phyloP scores from a whole-genome alignment of 495 filamentous ascomycete genomes.

The Staphylotrichum longicolle region DNA sequence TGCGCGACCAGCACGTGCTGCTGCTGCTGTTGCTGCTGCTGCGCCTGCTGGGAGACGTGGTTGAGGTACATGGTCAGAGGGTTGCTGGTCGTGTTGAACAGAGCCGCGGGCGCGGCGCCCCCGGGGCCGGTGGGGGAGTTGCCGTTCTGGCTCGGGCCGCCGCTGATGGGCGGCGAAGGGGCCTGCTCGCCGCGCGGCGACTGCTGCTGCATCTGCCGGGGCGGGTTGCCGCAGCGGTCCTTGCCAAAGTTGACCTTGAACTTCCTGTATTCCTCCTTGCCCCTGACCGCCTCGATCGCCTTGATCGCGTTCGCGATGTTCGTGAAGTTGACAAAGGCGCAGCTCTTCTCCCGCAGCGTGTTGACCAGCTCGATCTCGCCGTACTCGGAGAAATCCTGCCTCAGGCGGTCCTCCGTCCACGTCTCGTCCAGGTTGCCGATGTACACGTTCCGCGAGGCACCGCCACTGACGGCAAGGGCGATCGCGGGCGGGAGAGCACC shows the following conservation, averaged over 20 bases:
- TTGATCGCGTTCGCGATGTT: conserved; percentile 99
- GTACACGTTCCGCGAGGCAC: conserved; percentile 95
- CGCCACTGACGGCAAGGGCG: conserved; percentile 91
- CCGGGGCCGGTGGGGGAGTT: conserved; percentile 47
- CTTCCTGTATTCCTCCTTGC: conserved; percentile 91
- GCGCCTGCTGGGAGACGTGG: conserved; percentile 77
- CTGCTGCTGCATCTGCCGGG: conserved; percentile 70
- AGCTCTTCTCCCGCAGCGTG: conserved; percentile 95
- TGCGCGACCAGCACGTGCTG: conserved; percentile 59
- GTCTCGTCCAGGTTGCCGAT: conserved; percentile 96
- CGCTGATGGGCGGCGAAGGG: conserved; percentile 65
- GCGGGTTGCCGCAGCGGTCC: conserved; percentile 94
- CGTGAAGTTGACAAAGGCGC: conserved; percentile 98
- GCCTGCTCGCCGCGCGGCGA: conserved; percentile 54
- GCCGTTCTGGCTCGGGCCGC: conserved; percentile 52
- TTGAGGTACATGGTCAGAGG: conserved; percentile 92
- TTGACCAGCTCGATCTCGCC: conserved; percentile 98
- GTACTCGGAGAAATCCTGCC: conserved; percentile 96
- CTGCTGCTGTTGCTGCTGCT: conserved; percentile 71
- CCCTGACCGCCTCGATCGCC: conserved; percentile 91
- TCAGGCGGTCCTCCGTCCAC: conserved; percentile 91
- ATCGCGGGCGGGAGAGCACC: conserved; percentile 95
- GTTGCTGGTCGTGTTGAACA: conserved; percentile 82
- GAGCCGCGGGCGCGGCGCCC: conserved; percentile 48
- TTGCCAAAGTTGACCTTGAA: conserved; percentile 99